Conservation (phyloP, 2,329 filamentous ascomycete genomes). For the Polychaeton citri region DNA sequence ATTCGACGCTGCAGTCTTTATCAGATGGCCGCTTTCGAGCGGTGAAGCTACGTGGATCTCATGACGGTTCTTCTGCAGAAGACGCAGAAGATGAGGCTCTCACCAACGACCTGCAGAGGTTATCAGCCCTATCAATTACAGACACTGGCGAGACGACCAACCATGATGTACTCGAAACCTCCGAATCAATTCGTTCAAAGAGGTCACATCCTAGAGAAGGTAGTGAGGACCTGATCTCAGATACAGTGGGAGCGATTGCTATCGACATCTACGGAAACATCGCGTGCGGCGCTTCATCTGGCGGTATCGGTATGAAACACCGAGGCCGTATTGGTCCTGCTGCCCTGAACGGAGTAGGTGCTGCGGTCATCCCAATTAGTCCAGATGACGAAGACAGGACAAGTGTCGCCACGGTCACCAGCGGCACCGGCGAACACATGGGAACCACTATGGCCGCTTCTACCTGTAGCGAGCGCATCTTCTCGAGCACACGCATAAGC, state of each 20-base stretch:
- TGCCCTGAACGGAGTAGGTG: slow-evolving; percentile 82
- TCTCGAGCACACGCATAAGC: slow-evolving; percentile 51
- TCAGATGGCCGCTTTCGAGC: not conserved
- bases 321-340: slow-evolving; percentile 82
- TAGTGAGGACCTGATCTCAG: slow-evolving; percentile 55
- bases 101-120: not conserved
- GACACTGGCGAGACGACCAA: not conserved
- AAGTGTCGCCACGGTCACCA: slow-evolving; percentile 73
- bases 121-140: not conserved
- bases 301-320: slow-evolving; percentile 97
- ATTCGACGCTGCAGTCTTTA: not conserved
- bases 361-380: slow-evolving; percentile 70
- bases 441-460: slow-evolving; percentile 85
- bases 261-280: slow-evolving; percentile 78
- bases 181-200: not conserved
- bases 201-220: not conserved
- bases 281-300: slow-evolving; percentile 88
- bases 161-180: no score
- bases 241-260: slow-evolving; percentile 92
- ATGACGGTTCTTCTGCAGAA: not conserved
- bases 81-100: not conserved
- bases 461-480: slow-evolving; percentile 74
- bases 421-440: slow-evolving; percentile 96
- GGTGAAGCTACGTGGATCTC: not conserved
- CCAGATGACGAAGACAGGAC: slow-evolving; percentile 54